phyloP scores from a whole-genome alignment of 345 rosid species.

The Alliaria petiolata region DNA sequence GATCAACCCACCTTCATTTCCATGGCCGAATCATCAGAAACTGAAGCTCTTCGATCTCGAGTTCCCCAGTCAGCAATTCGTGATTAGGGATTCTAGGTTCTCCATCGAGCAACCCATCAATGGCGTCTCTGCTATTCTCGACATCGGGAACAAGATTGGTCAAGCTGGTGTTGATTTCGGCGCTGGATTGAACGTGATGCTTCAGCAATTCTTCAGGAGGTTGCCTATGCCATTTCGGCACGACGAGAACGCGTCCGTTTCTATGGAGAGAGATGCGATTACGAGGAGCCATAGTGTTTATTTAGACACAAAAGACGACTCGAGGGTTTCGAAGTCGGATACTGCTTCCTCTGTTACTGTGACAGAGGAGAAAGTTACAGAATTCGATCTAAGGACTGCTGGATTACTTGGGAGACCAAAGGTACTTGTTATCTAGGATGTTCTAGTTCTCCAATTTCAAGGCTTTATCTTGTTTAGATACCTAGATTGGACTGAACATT shows the following conservation, averaged over 20 bases:
- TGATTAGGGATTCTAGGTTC: constrained; percentile 43
- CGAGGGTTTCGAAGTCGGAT: constrained; percentile 36
- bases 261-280: constrained; percentile 19
- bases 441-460: not conserved
- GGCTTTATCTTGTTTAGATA: not conserved
- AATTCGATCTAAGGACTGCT: constrained; percentile 46
- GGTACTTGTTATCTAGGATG: constrained; percentile 41
- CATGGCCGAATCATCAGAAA: constrained; percentile 62
- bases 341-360: constrained; percentile 27
- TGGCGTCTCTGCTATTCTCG: constrained; percentile 73
- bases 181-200: constrained; percentile 62
- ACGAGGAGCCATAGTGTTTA: constrained; percentile 31
- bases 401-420: constrained; percentile 61
- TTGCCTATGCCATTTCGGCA: constrained; percentile 65
- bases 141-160: constrained; percentile 75
- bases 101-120: constrained; percentile 39
- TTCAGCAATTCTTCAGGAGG: constrained; percentile 77
- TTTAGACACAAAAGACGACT: constrained; percentile 32
- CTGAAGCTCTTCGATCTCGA: constrained; percentile 72
- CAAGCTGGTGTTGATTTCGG: constrained; percentile 91
- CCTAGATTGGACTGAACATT: not conserved
- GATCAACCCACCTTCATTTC: constrained; percentile 61
- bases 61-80: constrained; percentile 48
- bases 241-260: constrained; percentile 40
- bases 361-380: constrained; percentile 50